Evolutionary conservation across 2,329 filamentous ascomycete species (phyloP).

Genomic region (Thelonectria olida): DNA sequence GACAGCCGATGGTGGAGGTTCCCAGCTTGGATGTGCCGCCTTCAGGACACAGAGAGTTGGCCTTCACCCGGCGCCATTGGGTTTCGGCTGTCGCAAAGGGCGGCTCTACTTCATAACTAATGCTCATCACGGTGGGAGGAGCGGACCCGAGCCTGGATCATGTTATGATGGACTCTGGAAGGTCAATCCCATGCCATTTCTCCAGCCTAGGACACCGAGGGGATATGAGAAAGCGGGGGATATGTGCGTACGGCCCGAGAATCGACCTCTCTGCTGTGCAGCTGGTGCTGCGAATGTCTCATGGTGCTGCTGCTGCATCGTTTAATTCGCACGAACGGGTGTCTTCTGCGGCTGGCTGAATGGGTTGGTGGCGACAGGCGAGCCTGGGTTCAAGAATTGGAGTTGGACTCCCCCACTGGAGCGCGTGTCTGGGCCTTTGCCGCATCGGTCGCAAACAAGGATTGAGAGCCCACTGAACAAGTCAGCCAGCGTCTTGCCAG

Average conservation of each 20-base stretch:
- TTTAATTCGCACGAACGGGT: conserved; percentile 29
- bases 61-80: conserved; percentile 13
- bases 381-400: conserved; percentile 6
- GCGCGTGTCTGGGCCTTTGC: conserved; percentile 17
- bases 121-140: conserved; percentile 12
- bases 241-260: not conserved
- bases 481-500: conserved; percentile 32
- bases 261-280: conserved; percentile 7
- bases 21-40: not conserved
- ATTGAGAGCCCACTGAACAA: conserved; percentile 24
- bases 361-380: conserved; percentile 13
- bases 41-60: not conserved
- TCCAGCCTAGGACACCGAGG: conserved; percentile 5
- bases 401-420: conserved; percentile 20
- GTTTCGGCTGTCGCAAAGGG: conserved; percentile 32
- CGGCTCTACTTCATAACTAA: no score
- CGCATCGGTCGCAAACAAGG: conserved; percentile 21
- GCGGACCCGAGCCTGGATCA: conserved; percentile 17
- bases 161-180: conserved; percentile 9
- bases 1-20: conserved; percentile 7
- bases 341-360: conserved; percentile 8
- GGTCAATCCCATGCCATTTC: conserved; percentile 8
- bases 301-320: conserved; percentile 13
- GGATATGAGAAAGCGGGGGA: conserved; percentile 15
- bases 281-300: conserved; percentile 5